Evolutionary conservation across 1,284 basidiomycete species (phyloP), one percentile per base, ranked within the genome.

Genomic region (Ganoderma boninense): DNA sequence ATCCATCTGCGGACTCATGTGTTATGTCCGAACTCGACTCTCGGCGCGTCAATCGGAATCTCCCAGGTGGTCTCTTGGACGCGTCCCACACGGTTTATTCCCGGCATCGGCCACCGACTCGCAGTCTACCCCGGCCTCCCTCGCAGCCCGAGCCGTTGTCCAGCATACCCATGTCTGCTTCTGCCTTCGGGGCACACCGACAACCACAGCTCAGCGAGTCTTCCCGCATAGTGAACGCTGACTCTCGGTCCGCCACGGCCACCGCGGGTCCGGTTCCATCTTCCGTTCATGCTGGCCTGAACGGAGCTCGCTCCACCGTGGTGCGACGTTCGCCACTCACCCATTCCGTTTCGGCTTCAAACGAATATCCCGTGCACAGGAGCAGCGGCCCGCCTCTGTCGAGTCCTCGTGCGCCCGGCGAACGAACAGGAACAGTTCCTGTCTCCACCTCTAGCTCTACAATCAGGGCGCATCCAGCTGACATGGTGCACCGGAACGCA

Each of bases 51-150:
- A 35, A 59, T 32, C 26, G 46, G 14, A 4, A 7, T 16, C 54
- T 23, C 20, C 32, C 32, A 8, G 5, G 16, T n/a, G 57, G 38
- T n/a, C 20, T 32, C 57, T 18, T 18, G 10, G 18, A 4, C 40
- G 49, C 5, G 1, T 18, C 26, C 3, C 35, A 60, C 29, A 18
- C 57, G 18, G 57, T n/a, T 5, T 54, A 66, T 20, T 42, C 62
- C 56, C 57, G 38, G n/a, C 66, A 66, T n/a, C 52, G 3, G 16
- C 43, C 18, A n/a, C 42, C 16, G 8, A 32, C 62, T 26, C 62
- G 43, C 13, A 73, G 73, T 2, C 76, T 74, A 14, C 76, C 76
- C 2, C 60, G 56, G 18, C 74, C 73, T 2, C 76, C 74, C 1
- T n/a, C 66, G 3, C 61, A 67, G 18, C 20, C 57, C 7, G 67